Evolutionary conservation across 2,329 filamentous ascomycete species (phyloP).

Genomic region (Fusarium tricinctum): DNA sequence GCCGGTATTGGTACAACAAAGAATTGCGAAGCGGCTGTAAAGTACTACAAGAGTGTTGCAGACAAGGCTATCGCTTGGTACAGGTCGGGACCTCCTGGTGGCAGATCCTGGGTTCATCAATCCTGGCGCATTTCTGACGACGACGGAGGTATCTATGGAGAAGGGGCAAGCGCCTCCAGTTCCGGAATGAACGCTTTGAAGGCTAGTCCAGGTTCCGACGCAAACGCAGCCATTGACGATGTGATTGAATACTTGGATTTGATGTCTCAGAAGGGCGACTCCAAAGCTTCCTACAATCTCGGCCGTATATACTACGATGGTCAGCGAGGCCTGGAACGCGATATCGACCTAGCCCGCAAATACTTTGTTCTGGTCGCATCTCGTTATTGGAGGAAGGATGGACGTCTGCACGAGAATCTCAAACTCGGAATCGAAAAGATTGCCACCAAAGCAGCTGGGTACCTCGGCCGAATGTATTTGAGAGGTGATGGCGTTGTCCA

Average conservation of each 20-base stretch:
- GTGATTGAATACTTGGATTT: slow-evolving; percentile 94
- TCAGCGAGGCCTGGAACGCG: slow-evolving; percentile 78
- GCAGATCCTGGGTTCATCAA: slow-evolving; percentile 81
- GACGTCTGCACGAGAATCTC: slow-evolving; percentile 78
- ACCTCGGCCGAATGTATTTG: slow-evolving; percentile 89
- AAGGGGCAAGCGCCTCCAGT: slow-evolving; percentile 91
- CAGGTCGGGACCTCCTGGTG: slow-evolving; percentile 90
- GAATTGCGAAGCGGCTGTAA: slow-evolving; percentile 85
- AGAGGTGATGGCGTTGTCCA: slow-evolving; percentile 87
- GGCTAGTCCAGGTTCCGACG: slow-evolving; percentile 79
- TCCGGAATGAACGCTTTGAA: slow-evolving; percentile 86
- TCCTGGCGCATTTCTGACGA: slow-evolving; percentile 91
- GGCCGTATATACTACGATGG: slow-evolving; percentile 92
- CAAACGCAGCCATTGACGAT: slow-evolving; percentile 89
- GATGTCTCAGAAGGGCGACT: slow-evolving; percentile 89
- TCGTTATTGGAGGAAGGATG: slow-evolving; percentile 85
- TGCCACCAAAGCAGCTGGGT: slow-evolving; percentile 87
- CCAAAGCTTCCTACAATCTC: slow-evolving; percentile 87
- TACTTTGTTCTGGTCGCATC: slow-evolving; percentile 86
- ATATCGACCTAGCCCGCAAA: slow-evolving; percentile 79
- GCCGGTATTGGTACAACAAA: slow-evolving; percentile 87
- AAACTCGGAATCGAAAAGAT: slow-evolving; percentile 80
- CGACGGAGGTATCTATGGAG: slow-evolving; percentile 91
- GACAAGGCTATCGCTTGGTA: slow-evolving; percentile 93
- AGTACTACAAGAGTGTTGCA: slow-evolving; percentile 93